These are phyloP conservation scores for Beauveria pseudobassiana DNA, from an alignment of 2,329 filamentous ascomycete genomes.

Conservation along the genomic window DNA sequence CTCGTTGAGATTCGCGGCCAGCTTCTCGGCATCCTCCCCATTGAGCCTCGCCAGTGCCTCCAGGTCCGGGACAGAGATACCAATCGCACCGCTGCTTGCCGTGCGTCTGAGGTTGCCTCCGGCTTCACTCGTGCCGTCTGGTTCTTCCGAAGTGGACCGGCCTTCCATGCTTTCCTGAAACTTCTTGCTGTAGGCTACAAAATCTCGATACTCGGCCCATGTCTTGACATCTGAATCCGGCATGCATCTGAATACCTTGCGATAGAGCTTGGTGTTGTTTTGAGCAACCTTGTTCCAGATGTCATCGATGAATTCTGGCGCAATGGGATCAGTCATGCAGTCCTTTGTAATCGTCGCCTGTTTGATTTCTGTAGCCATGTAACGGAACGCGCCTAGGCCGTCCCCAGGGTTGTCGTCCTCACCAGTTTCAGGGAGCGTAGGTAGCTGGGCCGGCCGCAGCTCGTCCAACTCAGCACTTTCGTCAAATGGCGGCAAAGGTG, in stretches of 20 bases:
- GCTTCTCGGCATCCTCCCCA: conserved; percentile 27
- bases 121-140: conserved; percentile 35
- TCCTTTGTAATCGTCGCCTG: conserved; percentile 72
- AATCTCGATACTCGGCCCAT: conserved; percentile 90
- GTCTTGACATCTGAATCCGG: conserved; percentile 89
- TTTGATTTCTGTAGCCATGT: conserved; percentile 59
- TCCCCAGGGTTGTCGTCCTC: conserved; percentile 81
- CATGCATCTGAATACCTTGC: conserved; percentile 92
- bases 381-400: conserved; percentile 42
- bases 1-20: conserved; percentile 22
- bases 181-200: conserved; percentile 64
- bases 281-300: conserved; percentile 81
- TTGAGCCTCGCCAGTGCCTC: conserved; percentile 29
- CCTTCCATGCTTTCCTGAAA: conserved; percentile 63
- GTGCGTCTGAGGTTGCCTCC: conserved; percentile 19
- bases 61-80: conserved; percentile 35
- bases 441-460: conserved; percentile 62
- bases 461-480: conserved; percentile 59
- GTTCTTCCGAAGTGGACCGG: conserved; percentile 44
- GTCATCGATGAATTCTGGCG: conserved; percentile 74
- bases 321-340: conserved; percentile 89
- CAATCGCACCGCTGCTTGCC: conserved; percentile 29
- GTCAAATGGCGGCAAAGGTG: conserved; percentile 49
- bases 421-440: conserved; percentile 60
- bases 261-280: conserved; percentile 93